Evolutionary conservation across 768 basidiomycete genomes (phyloP).

Genomic region (Suillus cothurnatus): DNA sequence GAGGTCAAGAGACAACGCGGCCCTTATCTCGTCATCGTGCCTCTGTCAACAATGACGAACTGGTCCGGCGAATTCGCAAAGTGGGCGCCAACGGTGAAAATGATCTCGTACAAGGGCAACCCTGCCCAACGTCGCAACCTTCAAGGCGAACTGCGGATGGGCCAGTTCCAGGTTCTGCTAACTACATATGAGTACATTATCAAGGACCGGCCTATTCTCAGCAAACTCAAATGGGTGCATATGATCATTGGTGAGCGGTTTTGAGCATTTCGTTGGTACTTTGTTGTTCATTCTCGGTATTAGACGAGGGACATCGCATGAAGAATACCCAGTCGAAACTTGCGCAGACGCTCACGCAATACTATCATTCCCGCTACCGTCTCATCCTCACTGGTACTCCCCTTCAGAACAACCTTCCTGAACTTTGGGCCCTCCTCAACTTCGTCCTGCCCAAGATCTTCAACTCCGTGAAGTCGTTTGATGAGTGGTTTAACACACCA

Average conservation of each 20-base stretch:
- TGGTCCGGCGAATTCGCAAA: conserved; percentile 98
- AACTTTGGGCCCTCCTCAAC: conserved; percentile 94
- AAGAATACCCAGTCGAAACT: conserved; percentile 94
- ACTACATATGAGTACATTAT: conserved; percentile 99
- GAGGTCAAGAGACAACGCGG: conserved; percentile 90
- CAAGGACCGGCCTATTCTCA: conserved; percentile 89
- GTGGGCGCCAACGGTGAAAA: conserved; percentile 86
- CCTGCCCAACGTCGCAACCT: conserved; percentile 78
- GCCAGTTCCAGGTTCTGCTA: conserved; percentile 88
- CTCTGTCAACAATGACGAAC: conserved; percentile 95
- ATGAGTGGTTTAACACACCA: conserved; percentile 99
- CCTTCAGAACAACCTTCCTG: conserved; percentile 95
- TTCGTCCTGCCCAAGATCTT: conserved; percentile 95
- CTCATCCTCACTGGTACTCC: conserved; percentile 96
- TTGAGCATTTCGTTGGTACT: neutral
- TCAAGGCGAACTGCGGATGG: conserved; percentile 74
- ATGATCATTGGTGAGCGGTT: conserved; percentile 84
- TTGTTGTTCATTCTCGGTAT: conserved; percentile 9
- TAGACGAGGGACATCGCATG: conserved; percentile 97
- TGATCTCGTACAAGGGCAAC: conserved; percentile 90
- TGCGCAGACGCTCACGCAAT: conserved; percentile 85
- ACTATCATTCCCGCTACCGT: conserved; percentile 90
- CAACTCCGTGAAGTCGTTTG: conserved; percentile 98
- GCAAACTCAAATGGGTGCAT: conserved; percentile 94
- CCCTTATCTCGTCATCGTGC: conserved; percentile 94